Evolutionary conservation across 2,329 filamentous ascomycete genomes (phyloP).

Genomic region (Onygenales sp.): DNA sequence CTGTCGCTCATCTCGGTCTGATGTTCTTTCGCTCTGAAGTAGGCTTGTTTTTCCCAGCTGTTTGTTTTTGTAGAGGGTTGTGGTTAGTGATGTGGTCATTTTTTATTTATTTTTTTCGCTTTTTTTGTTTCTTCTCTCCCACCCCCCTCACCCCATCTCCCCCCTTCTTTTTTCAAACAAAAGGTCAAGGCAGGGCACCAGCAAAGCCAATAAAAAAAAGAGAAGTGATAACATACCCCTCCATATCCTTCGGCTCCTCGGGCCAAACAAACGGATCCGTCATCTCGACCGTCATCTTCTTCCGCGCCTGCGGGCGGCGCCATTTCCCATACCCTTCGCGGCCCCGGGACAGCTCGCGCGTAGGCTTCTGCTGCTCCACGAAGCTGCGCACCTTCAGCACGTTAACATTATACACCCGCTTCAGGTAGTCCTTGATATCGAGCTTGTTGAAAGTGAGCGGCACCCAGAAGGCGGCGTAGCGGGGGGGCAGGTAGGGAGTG

Average conservation of each 20-base stretch:
- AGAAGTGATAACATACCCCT: conserved; percentile 38
- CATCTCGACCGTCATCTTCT: conserved; percentile 94
- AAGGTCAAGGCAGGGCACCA: background rate
- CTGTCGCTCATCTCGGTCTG: conserved; percentile 32
- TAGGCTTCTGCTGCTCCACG: conserved; percentile 60
- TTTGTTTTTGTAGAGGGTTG: background rate
- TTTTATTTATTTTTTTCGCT: background rate
- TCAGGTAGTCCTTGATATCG: conserved; percentile 90
- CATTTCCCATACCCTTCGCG: conserved; percentile 44
- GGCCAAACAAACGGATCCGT: conserved; percentile 84
- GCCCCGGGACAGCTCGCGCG: conserved; percentile 28
- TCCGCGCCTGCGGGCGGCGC: conserved; percentile 63
- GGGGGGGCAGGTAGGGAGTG: conserved; percentile 61
- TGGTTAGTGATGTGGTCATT: too few species aligned
- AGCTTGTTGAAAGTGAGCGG: conserved; percentile 92
- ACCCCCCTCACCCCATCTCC: too few species aligned
- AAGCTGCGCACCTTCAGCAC: conserved; percentile 66
- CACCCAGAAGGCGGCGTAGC: conserved; percentile 81
- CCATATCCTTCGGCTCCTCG: conserved; percentile 51
- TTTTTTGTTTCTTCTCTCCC: background rate
- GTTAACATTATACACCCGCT: conserved; percentile 70
- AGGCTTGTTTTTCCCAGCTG: conserved; percentile 56
- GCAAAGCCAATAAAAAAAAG: conserved; percentile 2
- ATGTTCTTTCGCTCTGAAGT: conserved; percentile 43
- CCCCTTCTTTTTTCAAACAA: background rate